Percentiles rank a stretch among this genome's conserved stretches.
phyloP scores from a whole-genome alignment of 345 rosid genomes.

The Excoecaria cochinchinensis region DNA sequence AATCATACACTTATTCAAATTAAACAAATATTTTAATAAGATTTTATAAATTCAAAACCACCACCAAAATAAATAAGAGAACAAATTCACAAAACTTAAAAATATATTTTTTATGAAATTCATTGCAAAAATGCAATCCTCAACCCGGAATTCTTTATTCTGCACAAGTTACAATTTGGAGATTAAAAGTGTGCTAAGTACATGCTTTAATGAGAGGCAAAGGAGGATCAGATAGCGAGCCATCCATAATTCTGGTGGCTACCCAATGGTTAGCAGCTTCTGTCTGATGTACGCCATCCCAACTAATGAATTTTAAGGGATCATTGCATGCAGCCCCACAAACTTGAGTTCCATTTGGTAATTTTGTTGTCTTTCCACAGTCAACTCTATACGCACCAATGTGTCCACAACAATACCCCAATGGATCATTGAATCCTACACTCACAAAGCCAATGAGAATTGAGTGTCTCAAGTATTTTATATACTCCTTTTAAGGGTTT shows the following conservation, averaged over 20 bases:
- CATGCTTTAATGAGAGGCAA: conserved; percentile 26
- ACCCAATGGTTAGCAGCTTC: conserved; percentile 38
- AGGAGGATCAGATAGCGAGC: conserved; percentile 35
- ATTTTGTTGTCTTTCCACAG: conserved; percentile 22
- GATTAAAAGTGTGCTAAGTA: neutral
- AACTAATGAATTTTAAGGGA: conserved; percentile 30
- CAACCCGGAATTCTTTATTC: too few relatives aligned
- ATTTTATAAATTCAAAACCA: too few relatives aligned
- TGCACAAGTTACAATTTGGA: too few relatives aligned
- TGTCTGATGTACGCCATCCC: conserved; percentile 40
- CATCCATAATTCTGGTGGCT: conserved; percentile 28
- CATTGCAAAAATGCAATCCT: too few relatives aligned
- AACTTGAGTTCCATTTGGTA: conserved; percentile 24
- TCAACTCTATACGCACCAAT: conserved; percentile 8
- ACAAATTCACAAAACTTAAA: too few relatives aligned
- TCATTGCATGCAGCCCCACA: conserved; percentile 19
- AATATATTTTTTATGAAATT: too few relatives aligned
- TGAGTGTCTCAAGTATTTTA: too few relatives aligned
- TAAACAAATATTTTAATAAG: too few relatives aligned
- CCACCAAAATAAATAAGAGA: too few relatives aligned
- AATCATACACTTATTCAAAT: too few relatives aligned
- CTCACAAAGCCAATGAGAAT: neutral
- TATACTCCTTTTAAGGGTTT: too few relatives aligned
- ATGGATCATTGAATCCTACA: conserved; percentile 29
- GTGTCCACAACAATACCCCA: conserved; percentile 32